Evolutionary conservation across 805 yeast species (phyloP).

Genomic region (Nakazawaea anatomiae): DNA sequence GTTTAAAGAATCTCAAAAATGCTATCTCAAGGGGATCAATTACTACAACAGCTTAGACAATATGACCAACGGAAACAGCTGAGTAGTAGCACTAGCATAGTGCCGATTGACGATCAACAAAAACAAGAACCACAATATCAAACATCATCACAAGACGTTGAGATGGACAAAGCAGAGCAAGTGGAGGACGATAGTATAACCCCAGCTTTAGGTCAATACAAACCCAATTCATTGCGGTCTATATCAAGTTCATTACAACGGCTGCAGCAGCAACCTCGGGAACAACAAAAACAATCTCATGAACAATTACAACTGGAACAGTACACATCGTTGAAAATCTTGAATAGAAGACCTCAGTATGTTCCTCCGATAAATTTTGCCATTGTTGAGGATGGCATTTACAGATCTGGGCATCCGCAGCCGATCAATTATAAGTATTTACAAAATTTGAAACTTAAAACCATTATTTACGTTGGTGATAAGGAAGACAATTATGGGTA

Average conservation of each 20-base stretch:
- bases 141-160: not conserved
- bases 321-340: slow-evolving; percentile 26
- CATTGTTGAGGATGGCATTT: slow-evolving; percentile 80
- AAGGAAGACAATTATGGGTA: slow-evolving; percentile 62
- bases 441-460: slow-evolving; percentile 59
- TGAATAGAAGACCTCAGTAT: slow-evolving; percentile 27
- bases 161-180: not conserved
- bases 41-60: slow-evolving; percentile 26
- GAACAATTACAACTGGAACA: slow-evolving; percentile 12
- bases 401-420: slow-evolving; percentile 92
- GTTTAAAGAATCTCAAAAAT: slow-evolving; percentile 9
- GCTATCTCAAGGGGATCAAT: slow-evolving; percentile 28
- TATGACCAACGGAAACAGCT: slow-evolving; percentile 24
- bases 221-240: not conserved
- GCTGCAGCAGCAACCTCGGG: not conserved
- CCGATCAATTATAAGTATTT: slow-evolving; percentile 79
- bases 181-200: not conserved
- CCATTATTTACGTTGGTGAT: slow-evolving; percentile 83
- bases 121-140: not conserved
- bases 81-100: not conserved
- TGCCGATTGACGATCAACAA: not conserved
- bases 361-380: slow-evolving; percentile 94
- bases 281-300: not conserved
- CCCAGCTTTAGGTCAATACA: slow-evolving; percentile 7
- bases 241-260: not conserved